Evolutionary conservation across 2,329 filamentous ascomycete species (phyloP).

Genomic region (Scedosporium apiospermum): DNA sequence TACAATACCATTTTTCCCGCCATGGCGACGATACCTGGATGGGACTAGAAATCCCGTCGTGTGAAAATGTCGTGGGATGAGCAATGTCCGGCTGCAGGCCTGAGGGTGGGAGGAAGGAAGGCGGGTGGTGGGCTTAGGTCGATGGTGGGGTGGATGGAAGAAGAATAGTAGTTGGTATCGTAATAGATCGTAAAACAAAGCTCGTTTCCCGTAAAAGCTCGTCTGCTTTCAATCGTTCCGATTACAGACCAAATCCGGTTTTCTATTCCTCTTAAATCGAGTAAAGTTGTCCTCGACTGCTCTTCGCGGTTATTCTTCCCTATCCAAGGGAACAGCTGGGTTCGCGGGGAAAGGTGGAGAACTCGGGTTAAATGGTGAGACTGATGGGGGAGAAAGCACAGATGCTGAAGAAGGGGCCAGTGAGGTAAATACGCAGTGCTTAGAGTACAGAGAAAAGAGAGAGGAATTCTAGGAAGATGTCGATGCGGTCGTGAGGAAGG

Average conservation of each 20-base stretch:
- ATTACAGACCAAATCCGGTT: neutral
- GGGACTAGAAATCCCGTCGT: slow-evolving; percentile 4
- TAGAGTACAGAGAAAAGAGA: neutral
- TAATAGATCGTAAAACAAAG: neutral
- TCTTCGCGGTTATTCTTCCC: neutral
- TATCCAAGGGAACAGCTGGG: neutral
- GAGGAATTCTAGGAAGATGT: neutral
- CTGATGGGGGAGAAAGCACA: neutral
- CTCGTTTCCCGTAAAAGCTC: neutral
- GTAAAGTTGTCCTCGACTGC: neutral
- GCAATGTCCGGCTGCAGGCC: neutral
- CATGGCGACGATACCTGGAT: slow-evolving; percentile 40
- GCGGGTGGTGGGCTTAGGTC: neutral
- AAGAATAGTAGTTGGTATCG: neutral
- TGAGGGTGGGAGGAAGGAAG: neutral
- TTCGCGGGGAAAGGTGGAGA: slow-evolving; percentile 1
- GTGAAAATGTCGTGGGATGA: neutral
- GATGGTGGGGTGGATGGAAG: neutral
- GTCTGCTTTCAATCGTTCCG: neutral
- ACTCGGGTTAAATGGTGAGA: neutral
- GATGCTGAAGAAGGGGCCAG: neutral
- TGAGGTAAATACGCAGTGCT: neutral
- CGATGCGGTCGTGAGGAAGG: neutral
- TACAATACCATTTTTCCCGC: slow-evolving; percentile 91
- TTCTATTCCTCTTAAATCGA: neutral